Percentiles rank a stretch among this genome's conserved stretches.
These are phyloP conservation scores for Ilex asprella DNA, from an alignment of 257 asterid species.

Conservation along the genomic window DNA sequence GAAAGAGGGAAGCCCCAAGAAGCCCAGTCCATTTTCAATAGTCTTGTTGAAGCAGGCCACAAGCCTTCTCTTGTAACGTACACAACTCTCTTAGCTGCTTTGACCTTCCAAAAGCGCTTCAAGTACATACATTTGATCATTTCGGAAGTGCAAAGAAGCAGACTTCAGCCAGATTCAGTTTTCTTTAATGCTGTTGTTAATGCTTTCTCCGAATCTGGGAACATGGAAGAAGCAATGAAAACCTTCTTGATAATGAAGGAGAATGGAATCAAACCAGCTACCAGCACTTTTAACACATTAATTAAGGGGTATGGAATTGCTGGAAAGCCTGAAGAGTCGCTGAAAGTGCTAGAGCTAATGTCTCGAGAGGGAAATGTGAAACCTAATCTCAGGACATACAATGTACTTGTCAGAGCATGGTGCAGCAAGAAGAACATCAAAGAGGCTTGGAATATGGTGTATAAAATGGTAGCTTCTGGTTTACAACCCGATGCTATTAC, in stretches of 20 bases:
- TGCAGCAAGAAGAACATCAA: slow-evolving; percentile 51
- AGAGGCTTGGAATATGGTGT: slow-evolving; percentile 68
- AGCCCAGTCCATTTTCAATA: slow-evolving; percentile 53
- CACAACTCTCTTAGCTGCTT: slow-evolving; percentile 78
- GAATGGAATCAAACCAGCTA: slow-evolving; percentile 75
- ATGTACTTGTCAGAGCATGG: slow-evolving; percentile 84
- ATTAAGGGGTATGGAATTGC: slow-evolving; percentile 79
- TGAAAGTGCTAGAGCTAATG: slow-evolving; percentile 61
- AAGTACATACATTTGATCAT: slow-evolving; percentile 69
- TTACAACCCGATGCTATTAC: slow-evolving; percentile 78
- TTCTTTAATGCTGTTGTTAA: slow-evolving; percentile 92
- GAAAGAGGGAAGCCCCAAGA: slow-evolving; percentile 62
- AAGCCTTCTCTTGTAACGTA: slow-evolving; percentile 79
- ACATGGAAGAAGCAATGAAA: slow-evolving; percentile 76
- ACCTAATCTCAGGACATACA: slow-evolving; percentile 81
- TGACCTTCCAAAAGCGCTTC: slow-evolving; percentile 72
- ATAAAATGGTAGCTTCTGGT: slow-evolving; percentile 57
- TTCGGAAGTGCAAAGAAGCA: slow-evolving; percentile 56
- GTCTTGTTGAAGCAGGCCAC: slow-evolving; percentile 74
- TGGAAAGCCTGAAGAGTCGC: slow-evolving; percentile 79
- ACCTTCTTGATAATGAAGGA: slow-evolving; percentile 64
- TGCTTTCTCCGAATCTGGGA: slow-evolving; percentile 86
- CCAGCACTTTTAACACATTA: slow-evolving; percentile 72
- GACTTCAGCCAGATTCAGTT: slow-evolving; percentile 78
- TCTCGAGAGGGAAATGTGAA: slow-evolving; percentile 42